These are phyloP conservation scores for Aspergillus neotritici DNA, from an alignment of 2,329 filamentous ascomycete species.

Conservation along the genomic window DNA sequence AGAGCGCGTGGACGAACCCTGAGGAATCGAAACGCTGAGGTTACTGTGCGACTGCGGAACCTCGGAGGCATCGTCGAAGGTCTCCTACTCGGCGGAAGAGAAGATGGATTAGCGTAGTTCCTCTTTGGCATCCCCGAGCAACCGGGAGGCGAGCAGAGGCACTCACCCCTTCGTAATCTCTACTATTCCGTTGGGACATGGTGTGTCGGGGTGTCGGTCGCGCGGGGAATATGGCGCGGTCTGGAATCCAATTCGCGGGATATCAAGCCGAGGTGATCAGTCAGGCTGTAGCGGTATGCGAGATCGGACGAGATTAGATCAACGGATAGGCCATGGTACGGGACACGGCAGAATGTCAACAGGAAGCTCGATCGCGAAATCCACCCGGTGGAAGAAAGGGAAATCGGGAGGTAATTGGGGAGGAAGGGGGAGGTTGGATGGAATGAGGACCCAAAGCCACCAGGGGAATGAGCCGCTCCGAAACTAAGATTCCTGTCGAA, in stretches of 20 bases:
- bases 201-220: constrained; percentile 17
- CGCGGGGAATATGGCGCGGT: neutral
- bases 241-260: neutral
- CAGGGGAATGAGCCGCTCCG: constrained; percentile 4
- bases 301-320: constrained; percentile 2
- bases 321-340: constrained; percentile 15
- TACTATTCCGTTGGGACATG: constrained; percentile 37
- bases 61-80: constrained; percentile 73
- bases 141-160: neutral
- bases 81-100: constrained; percentile 50
- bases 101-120: neutral
- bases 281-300: neutral
- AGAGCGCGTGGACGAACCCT: constrained; percentile 55
- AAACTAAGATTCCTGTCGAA: too few species aligned
- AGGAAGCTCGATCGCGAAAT: too few species aligned
- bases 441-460: constrained; percentile 10
- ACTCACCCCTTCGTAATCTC: constrained; percentile 41
- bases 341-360: neutral
- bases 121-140: constrained; percentile 6
- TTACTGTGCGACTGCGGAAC: constrained; percentile 25
- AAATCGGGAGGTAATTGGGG: constrained; percentile 2
- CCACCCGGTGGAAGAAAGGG: neutral
- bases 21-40: constrained; percentile 27
- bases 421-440: constrained; percentile 1
- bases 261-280: constrained; percentile 1